These are phyloP conservation scores for Calonectria naviculata DNA, from an alignment of 2,329 filamentous ascomycete species.

Conservation along the genomic window DNA sequence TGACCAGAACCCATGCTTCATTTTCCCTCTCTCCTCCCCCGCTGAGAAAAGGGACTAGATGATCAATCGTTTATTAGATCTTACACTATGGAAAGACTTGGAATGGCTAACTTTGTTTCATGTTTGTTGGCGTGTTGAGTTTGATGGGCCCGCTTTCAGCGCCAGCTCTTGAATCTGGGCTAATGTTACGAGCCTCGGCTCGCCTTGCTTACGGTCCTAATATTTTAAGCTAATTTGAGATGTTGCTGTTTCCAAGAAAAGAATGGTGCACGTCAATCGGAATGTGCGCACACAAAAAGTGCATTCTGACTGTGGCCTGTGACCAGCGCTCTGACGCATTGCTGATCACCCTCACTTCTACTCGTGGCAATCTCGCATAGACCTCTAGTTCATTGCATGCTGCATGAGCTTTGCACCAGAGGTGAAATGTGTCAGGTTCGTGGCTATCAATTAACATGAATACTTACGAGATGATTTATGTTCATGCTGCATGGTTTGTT, in stretches of 20 bases:
- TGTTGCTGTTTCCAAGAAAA: constrained; percentile 12
- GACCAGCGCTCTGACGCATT: constrained; percentile 22
- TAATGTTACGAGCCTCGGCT: background rate
- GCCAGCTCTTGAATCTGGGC: background rate
- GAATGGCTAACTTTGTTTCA: background rate
- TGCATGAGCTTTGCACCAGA: background rate
- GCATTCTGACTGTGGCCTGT: constrained; percentile 5
- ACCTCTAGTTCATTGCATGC: constrained; percentile 15
- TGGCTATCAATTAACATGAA: background rate
- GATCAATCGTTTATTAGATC: background rate
- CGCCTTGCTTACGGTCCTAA: background rate
- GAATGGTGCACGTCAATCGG: background rate
- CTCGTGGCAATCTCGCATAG: constrained; percentile 28
- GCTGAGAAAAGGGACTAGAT: background rate
- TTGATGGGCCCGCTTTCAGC: background rate
- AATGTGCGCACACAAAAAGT: background rate
- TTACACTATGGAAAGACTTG: background rate
- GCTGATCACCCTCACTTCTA: constrained; percentile 25
- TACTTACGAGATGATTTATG: background rate
- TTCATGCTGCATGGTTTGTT: background rate
- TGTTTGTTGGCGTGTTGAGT: background rate
- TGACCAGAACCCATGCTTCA: background rate
- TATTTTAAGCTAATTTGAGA: constrained; percentile 1
- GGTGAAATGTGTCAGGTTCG: constrained; percentile 11
- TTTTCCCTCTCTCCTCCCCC: background rate